phyloP scores from a whole-genome alignment of 352 stramenopile species.

The Phytophthora sansomeana region DNA sequence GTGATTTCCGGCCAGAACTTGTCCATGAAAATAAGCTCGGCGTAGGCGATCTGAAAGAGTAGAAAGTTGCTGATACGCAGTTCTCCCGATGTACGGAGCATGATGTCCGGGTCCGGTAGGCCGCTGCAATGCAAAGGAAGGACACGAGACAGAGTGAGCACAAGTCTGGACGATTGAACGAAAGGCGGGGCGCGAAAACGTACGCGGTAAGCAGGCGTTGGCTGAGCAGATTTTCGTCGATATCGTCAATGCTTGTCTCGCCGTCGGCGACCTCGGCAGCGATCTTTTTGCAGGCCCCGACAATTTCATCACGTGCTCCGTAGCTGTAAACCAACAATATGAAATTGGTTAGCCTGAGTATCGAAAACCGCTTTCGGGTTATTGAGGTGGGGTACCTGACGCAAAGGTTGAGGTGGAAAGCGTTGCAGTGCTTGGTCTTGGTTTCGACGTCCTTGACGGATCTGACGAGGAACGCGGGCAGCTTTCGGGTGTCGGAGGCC shows the following conservation, averaged over 20 bases:
- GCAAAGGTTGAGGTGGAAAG: constrained; percentile 86
- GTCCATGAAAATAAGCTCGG: constrained; percentile 95
- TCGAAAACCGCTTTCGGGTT: background rate
- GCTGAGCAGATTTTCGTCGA: constrained; percentile 82
- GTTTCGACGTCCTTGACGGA: constrained; percentile 83
- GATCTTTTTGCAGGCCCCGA: constrained; percentile 90
- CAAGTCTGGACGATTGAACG: constrained; percentile 9
- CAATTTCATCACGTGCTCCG: constrained; percentile 95
- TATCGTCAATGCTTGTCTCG: constrained; percentile 65
- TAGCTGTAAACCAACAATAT: constrained; percentile 77
- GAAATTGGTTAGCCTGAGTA: constrained; percentile 26
- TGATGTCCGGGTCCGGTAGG: constrained; percentile 92
- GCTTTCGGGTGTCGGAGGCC: constrained; percentile 79
- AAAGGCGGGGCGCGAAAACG: constrained; percentile 26
- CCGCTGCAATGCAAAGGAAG: constrained; percentile 51
- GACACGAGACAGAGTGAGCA: constrained; percentile 16
- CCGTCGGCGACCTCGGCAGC: constrained; percentile 82
- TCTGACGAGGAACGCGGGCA: constrained; percentile 63
- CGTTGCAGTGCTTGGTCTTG: constrained; percentile 86
- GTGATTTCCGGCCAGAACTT: constrained; percentile 97
- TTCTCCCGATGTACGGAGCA: constrained; percentile 96
- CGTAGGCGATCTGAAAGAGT: constrained; percentile 95
- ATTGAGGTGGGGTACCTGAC: constrained; percentile 50
- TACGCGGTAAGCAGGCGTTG: constrained; percentile 82
- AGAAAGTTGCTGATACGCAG: constrained; percentile 96